A percentile compares a stretch with the other conserved stretches of the same genome.
Conservation (phyloP, 192 early-diverging fungal genomes). For the Ramicandelaber brevisporus region DNA sequence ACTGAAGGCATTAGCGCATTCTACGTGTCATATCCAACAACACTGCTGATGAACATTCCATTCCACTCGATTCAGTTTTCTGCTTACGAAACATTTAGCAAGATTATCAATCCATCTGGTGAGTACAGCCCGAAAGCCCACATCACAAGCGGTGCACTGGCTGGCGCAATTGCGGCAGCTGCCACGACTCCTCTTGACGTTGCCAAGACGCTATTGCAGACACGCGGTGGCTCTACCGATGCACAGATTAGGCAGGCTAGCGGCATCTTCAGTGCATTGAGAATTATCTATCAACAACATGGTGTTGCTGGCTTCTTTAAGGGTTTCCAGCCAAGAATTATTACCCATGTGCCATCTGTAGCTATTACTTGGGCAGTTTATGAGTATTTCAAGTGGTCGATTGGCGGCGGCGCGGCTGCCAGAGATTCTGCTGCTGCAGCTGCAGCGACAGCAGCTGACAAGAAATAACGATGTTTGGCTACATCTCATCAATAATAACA, state of each 20-base stretch:
- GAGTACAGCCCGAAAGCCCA: conserved; percentile 71
- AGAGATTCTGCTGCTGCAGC: no score
- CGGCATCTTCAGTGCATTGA: conserved; percentile 40
- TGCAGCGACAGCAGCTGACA: no score
- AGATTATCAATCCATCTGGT: conserved; percentile 52
- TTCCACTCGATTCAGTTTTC: conserved; percentile 88
- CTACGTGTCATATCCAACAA: conserved; percentile 85
- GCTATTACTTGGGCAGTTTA: conserved; percentile 90
- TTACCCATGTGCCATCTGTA: conserved; percentile 79
- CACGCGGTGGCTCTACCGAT: conserved; percentile 53
- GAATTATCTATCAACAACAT: conserved; percentile 49
- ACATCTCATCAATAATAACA: no score
- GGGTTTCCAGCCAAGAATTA: conserved; percentile 53
- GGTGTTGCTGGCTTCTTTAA: conserved; percentile 54
- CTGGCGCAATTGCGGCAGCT: conserved; percentile 67
- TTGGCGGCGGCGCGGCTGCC: no score
- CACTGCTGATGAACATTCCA: conserved; percentile 79
- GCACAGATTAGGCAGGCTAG: conserved; percentile 33
- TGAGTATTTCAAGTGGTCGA: conserved; percentile 59
- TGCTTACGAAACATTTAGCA: conserved; percentile 71
- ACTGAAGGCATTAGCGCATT: conserved; percentile 65
- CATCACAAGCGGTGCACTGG: conserved; percentile 59
- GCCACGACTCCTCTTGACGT: conserved; percentile 90
- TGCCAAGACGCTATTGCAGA: conserved; percentile 86
- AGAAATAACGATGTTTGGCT: no score